Evolutionary conservation across 495 filamentous ascomycete species (phyloP), one percentile per base, ranked within the genome.

Genomic region (Stereocaulon alpinum): DNA sequence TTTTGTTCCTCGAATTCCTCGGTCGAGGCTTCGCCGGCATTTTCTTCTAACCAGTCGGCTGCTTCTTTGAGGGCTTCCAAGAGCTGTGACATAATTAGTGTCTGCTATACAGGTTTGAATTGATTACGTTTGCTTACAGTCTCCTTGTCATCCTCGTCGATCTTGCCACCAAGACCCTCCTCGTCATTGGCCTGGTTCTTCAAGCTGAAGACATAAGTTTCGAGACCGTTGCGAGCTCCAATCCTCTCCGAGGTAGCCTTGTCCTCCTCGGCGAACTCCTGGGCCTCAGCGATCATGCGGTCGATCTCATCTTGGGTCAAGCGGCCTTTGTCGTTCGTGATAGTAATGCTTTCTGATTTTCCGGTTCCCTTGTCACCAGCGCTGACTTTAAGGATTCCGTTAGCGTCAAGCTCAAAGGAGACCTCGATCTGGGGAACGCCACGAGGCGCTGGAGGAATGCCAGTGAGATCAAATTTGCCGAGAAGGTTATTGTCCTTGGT

Each of bases 1-100:
- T 92, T 95, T 79, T 97, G 91, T 83, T 99, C 93, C 72, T 95
- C 89, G 67, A 96, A 96, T 77, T 97, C 93, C 79, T 97, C 94
- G 55, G 85, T 78, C 61, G 80, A 82, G 59, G 93, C 93, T 53
- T 87, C 87, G 60, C 82, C 82, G 62, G 83, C 91, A 77, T 96
- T 93, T 83, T 96, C 91, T 66, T 97, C 92, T 52, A 98, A 86
- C 93, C 93, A 99, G 69, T 96, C 94, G 62, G 85, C 86, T 58
- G 91, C 80, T 77, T 97, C 93, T 87, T 96, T 97, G 76, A 99
- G 87, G 63, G 93, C 93, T 58, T 95, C 89, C 64, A 96, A 76
- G 66, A 97, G 87, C 49, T 52, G n/a, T 18, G 9, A 15, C 2
- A 14, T 4, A 0, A n/a, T 52, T 52, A 52, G 49, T 18, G 2